A percentile compares a stretch with the other conserved stretches of the same genome.
phyloP scores from a whole-genome alignment of 1,139 yeast genomes.

The Pichia sp. region DNA sequence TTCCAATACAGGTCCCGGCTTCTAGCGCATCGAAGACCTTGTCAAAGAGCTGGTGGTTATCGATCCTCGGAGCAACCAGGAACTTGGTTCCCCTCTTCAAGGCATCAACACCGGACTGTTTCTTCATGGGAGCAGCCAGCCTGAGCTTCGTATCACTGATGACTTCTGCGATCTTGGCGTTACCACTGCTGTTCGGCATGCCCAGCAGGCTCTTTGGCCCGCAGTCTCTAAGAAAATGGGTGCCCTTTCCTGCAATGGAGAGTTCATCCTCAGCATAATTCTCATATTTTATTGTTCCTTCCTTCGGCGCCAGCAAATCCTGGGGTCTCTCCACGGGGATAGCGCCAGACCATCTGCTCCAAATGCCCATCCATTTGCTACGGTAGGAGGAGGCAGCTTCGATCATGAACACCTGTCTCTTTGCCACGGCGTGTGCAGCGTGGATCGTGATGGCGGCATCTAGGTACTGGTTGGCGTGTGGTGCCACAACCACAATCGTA shows the following conservation, averaged over 20 bases:
- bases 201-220: slow-evolving; percentile 56
- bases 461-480: slow-evolving; percentile 77
- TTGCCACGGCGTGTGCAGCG: slow-evolving; percentile 39
- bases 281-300: slow-evolving; percentile 44
- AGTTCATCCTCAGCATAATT: slow-evolving; percentile 35
- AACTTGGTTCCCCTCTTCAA: slow-evolving; percentile 47
- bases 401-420: slow-evolving; percentile 48
- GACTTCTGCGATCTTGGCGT: slow-evolving; percentile 49
- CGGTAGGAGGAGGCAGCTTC: slow-evolving; percentile 64
- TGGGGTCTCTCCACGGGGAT: slow-evolving; percentile 75
- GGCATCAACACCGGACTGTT: slow-evolving; percentile 35
- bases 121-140: slow-evolving; percentile 47
- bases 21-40: slow-evolving; percentile 61
- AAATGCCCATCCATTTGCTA: slow-evolving; percentile 47
- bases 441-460: slow-evolving; percentile 64
- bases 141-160: slow-evolving; percentile 49
- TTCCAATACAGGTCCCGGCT: slow-evolving; percentile 54
- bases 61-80: slow-evolving; percentile 60
- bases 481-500: slow-evolving; percentile 71
- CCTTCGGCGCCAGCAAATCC: slow-evolving; percentile 47
- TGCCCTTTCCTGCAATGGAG: slow-evolving; percentile 44
- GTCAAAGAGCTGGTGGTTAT: slow-evolving; percentile 55
- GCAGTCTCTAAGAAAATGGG: slow-evolving; percentile 45
- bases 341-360: slow-evolving; percentile 55
- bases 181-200: slow-evolving; percentile 55